Conservation (phyloP, 345 rosid genomes). For the Salix koriyanagi region DNA sequence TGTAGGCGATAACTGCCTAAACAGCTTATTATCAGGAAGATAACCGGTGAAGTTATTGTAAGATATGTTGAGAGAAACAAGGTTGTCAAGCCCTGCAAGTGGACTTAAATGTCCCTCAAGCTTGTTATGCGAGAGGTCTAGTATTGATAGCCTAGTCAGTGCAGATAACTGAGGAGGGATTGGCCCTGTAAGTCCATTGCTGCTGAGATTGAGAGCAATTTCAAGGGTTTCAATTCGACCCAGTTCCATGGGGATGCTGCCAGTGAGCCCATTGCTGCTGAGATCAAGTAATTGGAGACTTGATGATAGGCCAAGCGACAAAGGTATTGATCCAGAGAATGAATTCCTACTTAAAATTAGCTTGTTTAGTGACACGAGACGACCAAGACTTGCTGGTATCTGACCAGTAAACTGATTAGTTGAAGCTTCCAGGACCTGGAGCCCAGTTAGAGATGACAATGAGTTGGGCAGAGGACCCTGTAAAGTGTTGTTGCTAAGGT, state of each 20-base stretch:
- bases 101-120: conserved; percentile 62
- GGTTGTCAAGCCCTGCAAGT: conserved; percentile 62
- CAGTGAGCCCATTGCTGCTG: conserved; percentile 65
- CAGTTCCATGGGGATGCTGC: conserved; percentile 65
- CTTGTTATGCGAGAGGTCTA: conserved; percentile 80
- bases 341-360: conserved; percentile 58
- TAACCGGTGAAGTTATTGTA: conserved; percentile 75
- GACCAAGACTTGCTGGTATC: conserved; percentile 71
- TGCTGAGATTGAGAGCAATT: conserved; percentile 83
- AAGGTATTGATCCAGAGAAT: conserved; percentile 69
- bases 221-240: conserved; percentile 72
- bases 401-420: conserved; percentile 50
- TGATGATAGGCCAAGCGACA: conserved; percentile 63
- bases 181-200: conserved; percentile 67
- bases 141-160: conserved; percentile 70
- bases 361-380: conserved; percentile 61
- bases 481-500: conserved; percentile 69
- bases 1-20: conserved; percentile 52
- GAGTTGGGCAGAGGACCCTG: conserved; percentile 61
- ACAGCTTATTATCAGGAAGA: conserved; percentile 84
- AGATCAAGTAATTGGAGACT: conserved; percentile 90
- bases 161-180: conserved; percentile 68
- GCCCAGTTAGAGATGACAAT: conserved; percentile 55
- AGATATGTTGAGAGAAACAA: conserved; percentile 77
- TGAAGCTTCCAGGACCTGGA: conserved; percentile 78